Base-by-base conservation (phyloP, 1,139 yeast genomes). In the Yamadazyma kanchanaburiensis region DNA sequence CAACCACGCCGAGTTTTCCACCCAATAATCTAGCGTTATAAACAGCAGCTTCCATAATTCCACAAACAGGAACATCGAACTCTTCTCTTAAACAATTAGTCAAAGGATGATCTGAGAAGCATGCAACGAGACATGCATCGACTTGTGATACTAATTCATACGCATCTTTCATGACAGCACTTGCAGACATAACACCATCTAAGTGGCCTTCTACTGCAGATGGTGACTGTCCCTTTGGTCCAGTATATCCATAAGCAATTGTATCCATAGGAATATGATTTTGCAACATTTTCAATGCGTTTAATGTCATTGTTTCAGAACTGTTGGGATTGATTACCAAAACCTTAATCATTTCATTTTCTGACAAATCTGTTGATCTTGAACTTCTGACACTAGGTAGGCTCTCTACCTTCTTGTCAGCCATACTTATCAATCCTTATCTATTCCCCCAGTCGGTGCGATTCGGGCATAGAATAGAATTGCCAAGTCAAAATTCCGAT, bases 1-100 rank as follows among this genome's bases (percentile, higher is more conserved):
- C 42, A 3, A 48, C 43, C 13, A 49, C 36, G 9, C 50, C 38
- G 26, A 37, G 34, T 21, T 38, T 22, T 4, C 27, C 33, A n/a
- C 40, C 40, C 16, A 37, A 17, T 14, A 35, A 12, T 20, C 40
- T 26, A 14, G 40, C 34, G 12, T 30, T 22, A 23, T 37, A 37
- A n/a, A 34, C 28, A 2, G 37, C 33, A 7, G 40, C 40, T 27
- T 37, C 40, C 12, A 34, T 18, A 13, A 37, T 37, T 8, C 40
- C 40, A 37, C 40, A 37, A 12, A 30, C 31, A 5, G 40, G 40
- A 6, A 32, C 26, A 8, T 28, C 28, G 21, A 37, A 37, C 30
- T 37, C 40, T 28, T 37, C 40, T 18, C 39, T 20, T 12, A 37
- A 13, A 26, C 40, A 34, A 20, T 37, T 37, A 13, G 32, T 28